Base-by-base conservation (phyloP, 495 filamentous ascomycete genomes). In the Hypoxylon rickii region DNA sequence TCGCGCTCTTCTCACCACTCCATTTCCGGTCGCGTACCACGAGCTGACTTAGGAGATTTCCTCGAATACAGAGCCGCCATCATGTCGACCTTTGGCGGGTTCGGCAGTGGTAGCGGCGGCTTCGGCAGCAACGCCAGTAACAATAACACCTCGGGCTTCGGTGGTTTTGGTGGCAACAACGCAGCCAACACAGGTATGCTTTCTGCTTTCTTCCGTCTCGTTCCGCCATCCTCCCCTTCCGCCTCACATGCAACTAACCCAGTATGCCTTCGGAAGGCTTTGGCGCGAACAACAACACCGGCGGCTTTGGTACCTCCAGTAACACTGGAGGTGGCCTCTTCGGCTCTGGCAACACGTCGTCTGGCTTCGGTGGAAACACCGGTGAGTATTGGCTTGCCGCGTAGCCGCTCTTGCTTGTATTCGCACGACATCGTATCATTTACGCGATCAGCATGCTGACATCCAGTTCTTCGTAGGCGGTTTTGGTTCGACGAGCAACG, bases 141-240 rank as follows among this genome's bases (percentile, higher is more conserved):
- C 64, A 73, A 79, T 32, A 74, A 79, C 55, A 78, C 76, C 46
- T 75, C 75, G 56, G 80, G 76, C 49, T 87, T 79, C 60, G 70
- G 69, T 43, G 76, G 76, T 16, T 78, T 70, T 29, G 65, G 71
- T 64, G 55, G 32, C 57, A 73, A 61, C 53, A 68, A 48, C 39
- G 40, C 55, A 6, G 13, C 32, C 56, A 65, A 62, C 26, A 62
- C 67, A 36, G 72, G 72, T 57, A 63, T 37, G 57, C 44, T 54
- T 44, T 57, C 41, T 44, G 12, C 50, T 45, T 57, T 44, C 26
- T 40, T 20, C 16, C 49, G 16, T 47, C 44, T 26, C 58, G 44
- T 52, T 24, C 41, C 42, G 38, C 4, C 56, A 38, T 54, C n/a
- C 32, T 22, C 26, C 34, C 26, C n/a, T 41, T 43, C 63, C 47